Conservation (phyloP, 129 eudicot genomes). For the Scalesia atractyloides region DNA sequence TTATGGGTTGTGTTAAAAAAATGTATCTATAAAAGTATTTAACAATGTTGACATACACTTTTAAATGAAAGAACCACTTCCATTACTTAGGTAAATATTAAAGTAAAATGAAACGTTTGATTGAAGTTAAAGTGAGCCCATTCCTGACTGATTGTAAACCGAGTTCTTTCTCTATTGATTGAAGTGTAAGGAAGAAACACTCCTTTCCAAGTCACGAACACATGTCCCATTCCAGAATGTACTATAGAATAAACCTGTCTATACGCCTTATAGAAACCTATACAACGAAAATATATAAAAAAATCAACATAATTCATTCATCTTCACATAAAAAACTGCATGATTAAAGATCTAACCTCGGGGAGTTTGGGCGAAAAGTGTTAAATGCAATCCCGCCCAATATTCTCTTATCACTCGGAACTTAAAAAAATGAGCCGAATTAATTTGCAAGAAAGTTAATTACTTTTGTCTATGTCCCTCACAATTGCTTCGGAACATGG, state of each 20-base stretch:
- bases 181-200: slow-evolving; percentile 85
- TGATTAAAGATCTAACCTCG: too few relatives aligned
- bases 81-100: too few relatives aligned
- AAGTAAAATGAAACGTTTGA: too few relatives aligned
- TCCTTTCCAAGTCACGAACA: slow-evolving; percentile 98
- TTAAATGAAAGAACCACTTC: too few relatives aligned
- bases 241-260: slow-evolving; percentile 73
- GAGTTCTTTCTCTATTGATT: slow-evolving; percentile 86
- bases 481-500: too few relatives aligned
- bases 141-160: slow-evolving; percentile 59
- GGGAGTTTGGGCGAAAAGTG: slow-evolving; percentile 78
- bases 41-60: too few relatives aligned
- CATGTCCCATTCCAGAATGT: slow-evolving; percentile 85
- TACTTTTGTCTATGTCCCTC: too few relatives aligned
- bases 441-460: too few relatives aligned
- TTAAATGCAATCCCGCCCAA: slow-evolving; percentile 87
- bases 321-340: not conserved
- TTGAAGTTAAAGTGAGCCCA: slow-evolving; percentile 49
- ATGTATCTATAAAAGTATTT: too few relatives aligned
- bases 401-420: too few relatives aligned
- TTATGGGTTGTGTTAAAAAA: too few relatives aligned
- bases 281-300: not conserved
- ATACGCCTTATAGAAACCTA: slow-evolving; percentile 92
- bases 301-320: not conserved
- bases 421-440: too few relatives aligned